phyloP scores from a whole-genome alignment of 768 basidiomycete species.

The Chalciporus chontae region DNA sequence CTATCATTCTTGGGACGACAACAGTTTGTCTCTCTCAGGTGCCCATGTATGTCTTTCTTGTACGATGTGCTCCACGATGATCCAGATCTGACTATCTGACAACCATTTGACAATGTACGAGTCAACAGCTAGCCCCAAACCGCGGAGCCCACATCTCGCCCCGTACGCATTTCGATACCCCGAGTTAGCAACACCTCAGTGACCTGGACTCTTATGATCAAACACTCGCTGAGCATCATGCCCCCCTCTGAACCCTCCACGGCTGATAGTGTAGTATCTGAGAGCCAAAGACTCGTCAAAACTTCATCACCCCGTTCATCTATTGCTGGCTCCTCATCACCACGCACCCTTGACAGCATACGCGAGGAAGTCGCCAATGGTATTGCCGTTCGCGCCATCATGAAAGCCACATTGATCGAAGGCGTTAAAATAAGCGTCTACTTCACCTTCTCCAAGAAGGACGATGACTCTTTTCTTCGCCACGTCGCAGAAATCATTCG shows the following conservation, averaged over 20 bases:
- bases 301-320: constrained; percentile 9
- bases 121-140: not conserved
- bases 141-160: too few species aligned
- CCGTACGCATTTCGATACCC: not conserved
- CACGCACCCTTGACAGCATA: constrained; percentile 56
- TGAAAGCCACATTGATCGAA: constrained; percentile 46
- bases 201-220: not conserved
- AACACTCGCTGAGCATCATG: constrained; percentile 7
- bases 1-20: too few species aligned
- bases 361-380: constrained; percentile 56
- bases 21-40: not conserved
- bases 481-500: constrained; percentile 49
- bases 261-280: constrained; percentile 5
- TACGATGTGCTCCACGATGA: not conserved
- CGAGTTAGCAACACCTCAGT: not conserved
- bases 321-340: not conserved
- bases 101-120: not conserved
- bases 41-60: not conserved
- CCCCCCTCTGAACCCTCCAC: constrained; percentile 29
- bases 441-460: constrained; percentile 53
- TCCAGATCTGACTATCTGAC: not conserved
- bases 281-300: not conserved
- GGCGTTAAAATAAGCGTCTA: constrained; percentile 58
- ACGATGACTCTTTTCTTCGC: constrained; percentile 55
- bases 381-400: constrained; percentile 53